These are phyloP conservation scores for Gillenia trifoliata DNA, from an alignment of 306 rosid species.

Conservation along the genomic window DNA sequence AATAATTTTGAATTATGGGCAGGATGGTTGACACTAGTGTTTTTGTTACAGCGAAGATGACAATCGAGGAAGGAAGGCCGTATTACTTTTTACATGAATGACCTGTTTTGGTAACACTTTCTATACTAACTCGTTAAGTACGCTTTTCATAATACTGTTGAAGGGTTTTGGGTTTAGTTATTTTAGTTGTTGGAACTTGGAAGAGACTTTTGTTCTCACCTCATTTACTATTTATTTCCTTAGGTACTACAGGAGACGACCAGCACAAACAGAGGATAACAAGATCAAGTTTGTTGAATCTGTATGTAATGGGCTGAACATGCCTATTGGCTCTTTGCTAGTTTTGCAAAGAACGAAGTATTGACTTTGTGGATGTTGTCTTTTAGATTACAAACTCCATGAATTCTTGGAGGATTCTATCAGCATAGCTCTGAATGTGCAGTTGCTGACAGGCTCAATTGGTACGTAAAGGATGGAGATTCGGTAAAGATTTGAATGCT, in stretches of 20 bases:
- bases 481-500: constrained; percentile 26
- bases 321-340: background rate
- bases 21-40: too few species aligned
- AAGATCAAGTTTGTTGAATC: constrained; percentile 83
- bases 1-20: too few species aligned
- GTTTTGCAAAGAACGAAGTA: background rate
- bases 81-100: too few species aligned
- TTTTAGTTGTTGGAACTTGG: background rate
- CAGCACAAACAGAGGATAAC: constrained; percentile 53
- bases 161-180: background rate
- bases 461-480: constrained; percentile 59
- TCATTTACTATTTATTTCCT: constrained; percentile 10
- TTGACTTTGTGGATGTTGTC: constrained; percentile 23
- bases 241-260: constrained; percentile 75
- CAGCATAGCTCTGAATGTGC: constrained; percentile 16
- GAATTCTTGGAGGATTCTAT: constrained; percentile 20
- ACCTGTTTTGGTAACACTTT: constrained; percentile 52
- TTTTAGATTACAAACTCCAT: constrained; percentile 33
- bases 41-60: too few species aligned
- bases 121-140: constrained; percentile 9
- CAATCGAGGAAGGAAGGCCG: too few species aligned
- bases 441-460: constrained; percentile 60
- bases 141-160: background rate
- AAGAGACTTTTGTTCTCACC: constrained; percentile 17
- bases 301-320: constrained; percentile 44